Conservation (phyloP, 306 rosid genomes). For the Trifolium dubium region DNA sequence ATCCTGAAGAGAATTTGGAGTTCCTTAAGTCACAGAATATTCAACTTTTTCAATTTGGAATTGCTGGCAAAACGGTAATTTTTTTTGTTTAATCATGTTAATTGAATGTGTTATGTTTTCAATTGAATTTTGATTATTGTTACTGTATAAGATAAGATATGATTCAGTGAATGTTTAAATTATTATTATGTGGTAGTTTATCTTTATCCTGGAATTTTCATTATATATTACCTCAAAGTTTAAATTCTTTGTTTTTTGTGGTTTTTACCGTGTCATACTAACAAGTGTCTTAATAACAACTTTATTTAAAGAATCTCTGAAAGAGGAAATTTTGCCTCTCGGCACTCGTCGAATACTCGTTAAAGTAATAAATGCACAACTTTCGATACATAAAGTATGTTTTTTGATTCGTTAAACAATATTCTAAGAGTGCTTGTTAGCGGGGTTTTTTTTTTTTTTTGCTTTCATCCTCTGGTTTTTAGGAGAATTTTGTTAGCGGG, state of each 20-base stretch:
- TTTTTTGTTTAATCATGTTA: background rate
- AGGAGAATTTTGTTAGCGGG: no score
- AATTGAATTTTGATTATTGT: background rate
- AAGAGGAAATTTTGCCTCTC: no score
- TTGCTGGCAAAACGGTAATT: conserved; percentile 88
- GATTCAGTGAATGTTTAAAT: background rate
- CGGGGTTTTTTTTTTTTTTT: no score
- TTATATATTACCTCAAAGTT: background rate
- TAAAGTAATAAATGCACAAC: no score
- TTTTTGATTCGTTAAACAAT: no score
- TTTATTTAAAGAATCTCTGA: no score
- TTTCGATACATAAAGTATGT: no score
- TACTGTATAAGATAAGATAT: no score
- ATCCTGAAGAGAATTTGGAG: conserved; percentile 81
- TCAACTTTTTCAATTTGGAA: conserved; percentile 82
- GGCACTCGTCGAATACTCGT: no score
- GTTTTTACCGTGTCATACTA: background rate
- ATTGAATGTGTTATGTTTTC: background rate
- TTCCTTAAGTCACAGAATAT: conserved; percentile 69
- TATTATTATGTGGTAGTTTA: background rate
- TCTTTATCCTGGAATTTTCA: background rate
- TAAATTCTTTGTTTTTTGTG: background rate
- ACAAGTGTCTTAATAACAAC: no score
- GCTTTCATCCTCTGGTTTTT: no score
- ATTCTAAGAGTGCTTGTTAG: no score